phyloP scores from a whole-genome alignment of 371 early-diverging fungal genomes.

The Mortierella sp. region DNA sequence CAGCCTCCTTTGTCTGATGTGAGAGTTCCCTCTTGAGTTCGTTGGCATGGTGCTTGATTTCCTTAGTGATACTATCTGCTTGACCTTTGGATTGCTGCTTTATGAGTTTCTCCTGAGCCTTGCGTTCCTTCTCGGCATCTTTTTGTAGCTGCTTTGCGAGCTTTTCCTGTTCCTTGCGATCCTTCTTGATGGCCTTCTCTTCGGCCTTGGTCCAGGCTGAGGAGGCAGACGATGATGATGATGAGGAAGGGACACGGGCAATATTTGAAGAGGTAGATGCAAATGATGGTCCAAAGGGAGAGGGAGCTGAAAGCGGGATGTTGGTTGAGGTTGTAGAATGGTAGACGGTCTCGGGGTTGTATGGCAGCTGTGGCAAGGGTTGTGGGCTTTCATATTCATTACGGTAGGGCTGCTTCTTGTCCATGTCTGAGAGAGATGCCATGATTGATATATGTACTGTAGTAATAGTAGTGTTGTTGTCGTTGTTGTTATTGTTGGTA shows the following conservation, averaged over 20 bases:
- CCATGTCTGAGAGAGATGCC: constrained; percentile 6
- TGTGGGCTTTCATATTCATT: background rate
- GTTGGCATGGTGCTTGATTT: constrained; percentile 20
- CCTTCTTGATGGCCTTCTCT: background rate
- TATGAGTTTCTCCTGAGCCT: constrained; percentile 10
- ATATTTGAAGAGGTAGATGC: background rate
- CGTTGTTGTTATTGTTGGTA: background rate
- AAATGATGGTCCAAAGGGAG: constrained; percentile 5
- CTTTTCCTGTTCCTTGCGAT: constrained; percentile 3
- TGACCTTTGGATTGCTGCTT: constrained; percentile 8
- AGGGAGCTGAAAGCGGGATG: background rate
- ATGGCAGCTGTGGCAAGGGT: background rate
- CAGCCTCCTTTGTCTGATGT: constrained; percentile 19
- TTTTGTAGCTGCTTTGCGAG: background rate
- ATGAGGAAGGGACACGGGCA: background rate
- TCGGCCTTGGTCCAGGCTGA: background rate
- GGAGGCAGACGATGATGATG: background rate
- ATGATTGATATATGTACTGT: background rate
- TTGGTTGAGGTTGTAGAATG: background rate
- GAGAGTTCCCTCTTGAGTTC: constrained; percentile 24
- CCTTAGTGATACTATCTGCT: background rate
- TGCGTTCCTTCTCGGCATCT: background rate
- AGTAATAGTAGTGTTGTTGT: background rate
- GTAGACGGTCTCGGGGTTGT: background rate
- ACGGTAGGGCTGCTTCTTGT: background rate